These are phyloP conservation scores for Solanum hybrid DNA, from an alignment of 305 asterid genomes.

Conservation along the genomic window DNA sequence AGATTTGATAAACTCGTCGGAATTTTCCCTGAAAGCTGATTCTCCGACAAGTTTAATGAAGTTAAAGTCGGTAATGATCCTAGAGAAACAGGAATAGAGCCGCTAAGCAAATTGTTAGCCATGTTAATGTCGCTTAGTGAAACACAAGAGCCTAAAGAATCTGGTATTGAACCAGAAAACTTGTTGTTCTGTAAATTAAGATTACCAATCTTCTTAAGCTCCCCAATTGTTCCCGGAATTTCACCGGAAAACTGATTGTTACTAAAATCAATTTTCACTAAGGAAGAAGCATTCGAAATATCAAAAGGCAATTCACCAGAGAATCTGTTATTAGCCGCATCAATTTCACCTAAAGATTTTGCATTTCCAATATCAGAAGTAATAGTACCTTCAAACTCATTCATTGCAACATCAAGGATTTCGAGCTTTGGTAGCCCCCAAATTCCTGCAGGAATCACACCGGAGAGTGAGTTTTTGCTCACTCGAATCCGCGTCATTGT, in stretches of 20 bases:
- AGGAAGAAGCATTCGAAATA: slow-evolving; percentile 33
- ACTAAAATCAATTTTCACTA: slow-evolving; percentile 43
- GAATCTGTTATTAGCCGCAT: slow-evolving; percentile 42
- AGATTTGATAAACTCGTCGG: slow-evolving; percentile 54
- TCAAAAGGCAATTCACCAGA: slow-evolving; percentile 58
- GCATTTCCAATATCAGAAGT: slow-evolving; percentile 57
- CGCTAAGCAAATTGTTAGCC: slow-evolving; percentile 50
- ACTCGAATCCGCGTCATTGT: slow-evolving; percentile 54
- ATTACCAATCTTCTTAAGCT: slow-evolving; percentile 38
- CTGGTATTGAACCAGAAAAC: slow-evolving; percentile 61
- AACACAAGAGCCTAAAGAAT: slow-evolving; percentile 53
- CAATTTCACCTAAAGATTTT: slow-evolving; percentile 38
- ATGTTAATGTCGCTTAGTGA: slow-evolving; percentile 51
- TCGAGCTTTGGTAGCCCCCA: slow-evolving; percentile 63
- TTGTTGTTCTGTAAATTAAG: slow-evolving; percentile 49
- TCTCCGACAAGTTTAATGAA: slow-evolving; percentile 61
- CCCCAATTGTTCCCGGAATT: slow-evolving; percentile 50
- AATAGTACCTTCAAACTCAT: slow-evolving; percentile 52
- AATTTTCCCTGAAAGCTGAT: slow-evolving; percentile 63
- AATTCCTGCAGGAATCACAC: slow-evolving; percentile 57
- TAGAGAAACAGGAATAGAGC: slow-evolving; percentile 45
- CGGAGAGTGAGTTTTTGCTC: slow-evolving; percentile 53
- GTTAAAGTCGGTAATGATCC: slow-evolving; percentile 56
- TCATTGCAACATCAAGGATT: slow-evolving; percentile 46
- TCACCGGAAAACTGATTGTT: slow-evolving; percentile 56